Evolutionary conservation across 768 basidiomycete genomes (phyloP).

Genomic region (Asterophora lycoperdoides): DNA sequence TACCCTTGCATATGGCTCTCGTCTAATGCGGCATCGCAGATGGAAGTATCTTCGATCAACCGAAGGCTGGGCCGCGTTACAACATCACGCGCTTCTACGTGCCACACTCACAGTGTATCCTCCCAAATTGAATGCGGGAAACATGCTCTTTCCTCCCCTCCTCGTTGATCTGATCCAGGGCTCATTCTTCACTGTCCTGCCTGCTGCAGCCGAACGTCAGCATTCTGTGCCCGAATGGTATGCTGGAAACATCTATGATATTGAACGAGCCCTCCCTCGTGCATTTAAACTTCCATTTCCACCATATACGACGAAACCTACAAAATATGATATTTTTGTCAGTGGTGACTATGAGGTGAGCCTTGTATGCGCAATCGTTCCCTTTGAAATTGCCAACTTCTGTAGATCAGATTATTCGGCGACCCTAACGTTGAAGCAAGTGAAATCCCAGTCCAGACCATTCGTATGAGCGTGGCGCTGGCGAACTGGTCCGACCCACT

Average conservation of each 20-base stretch:
- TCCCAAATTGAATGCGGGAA: slow-evolving; percentile 20
- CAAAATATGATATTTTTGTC: slow-evolving; percentile 63
- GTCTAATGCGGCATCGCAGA: slow-evolving; percentile 30
- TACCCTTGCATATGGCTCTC: neutral
- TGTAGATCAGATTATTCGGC: slow-evolving; percentile 78
- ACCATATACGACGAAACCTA: slow-evolving; percentile 39
- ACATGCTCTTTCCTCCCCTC: slow-evolving; percentile 38
- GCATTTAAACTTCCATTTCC: slow-evolving; percentile 44
- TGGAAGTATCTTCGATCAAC: slow-evolving; percentile 71
- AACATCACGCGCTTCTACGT: slow-evolving; percentile 72
- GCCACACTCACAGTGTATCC: slow-evolving; percentile 59
- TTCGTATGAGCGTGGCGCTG: slow-evolving; percentile 47
- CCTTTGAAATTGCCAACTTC: slow-evolving; percentile 2
- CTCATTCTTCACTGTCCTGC: slow-evolving; percentile 71
- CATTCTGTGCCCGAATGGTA: slow-evolving; percentile 54
- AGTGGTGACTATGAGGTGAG: slow-evolving; percentile 81
- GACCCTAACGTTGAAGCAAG: slow-evolving; percentile 48
- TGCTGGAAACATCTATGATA: slow-evolving; percentile 80
- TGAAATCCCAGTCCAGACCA: slow-evolving; percentile 49
- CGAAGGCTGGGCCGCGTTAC: slow-evolving; percentile 85
- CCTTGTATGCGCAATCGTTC: neutral
- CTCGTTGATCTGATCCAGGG: slow-evolving; percentile 63
- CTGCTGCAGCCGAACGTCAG: slow-evolving; percentile 23
- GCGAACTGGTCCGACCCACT: slow-evolving; percentile 29
- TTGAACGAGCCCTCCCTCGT: slow-evolving; percentile 49